These are phyloP conservation scores for Pittosporum tobira DNA, from an alignment of 129 eudicot species.

Conservation along the genomic window DNA sequence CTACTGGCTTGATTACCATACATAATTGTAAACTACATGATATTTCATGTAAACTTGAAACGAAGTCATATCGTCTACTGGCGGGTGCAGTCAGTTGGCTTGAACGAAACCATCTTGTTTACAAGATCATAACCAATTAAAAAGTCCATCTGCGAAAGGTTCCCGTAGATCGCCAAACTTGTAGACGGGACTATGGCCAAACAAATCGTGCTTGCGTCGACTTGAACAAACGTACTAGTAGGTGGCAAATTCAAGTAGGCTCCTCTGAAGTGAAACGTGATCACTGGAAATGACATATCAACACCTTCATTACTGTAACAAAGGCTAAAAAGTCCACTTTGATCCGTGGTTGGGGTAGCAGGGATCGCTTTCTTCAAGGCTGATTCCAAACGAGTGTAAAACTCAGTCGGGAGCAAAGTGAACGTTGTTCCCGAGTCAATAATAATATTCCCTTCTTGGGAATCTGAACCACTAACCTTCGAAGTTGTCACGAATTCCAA, in stretches of 20 bases:
- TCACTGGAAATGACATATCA: slow-evolving; percentile 14
- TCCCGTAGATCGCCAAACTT: slow-evolving; percentile 30
- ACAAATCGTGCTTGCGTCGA: slow-evolving; percentile 20
- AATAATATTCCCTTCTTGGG: slow-evolving; percentile 26
- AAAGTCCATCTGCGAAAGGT: slow-evolving; percentile 33
- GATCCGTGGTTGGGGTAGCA: slow-evolving; percentile 9
- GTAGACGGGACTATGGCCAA: slow-evolving; percentile 22
- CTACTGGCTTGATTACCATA: too few species aligned
- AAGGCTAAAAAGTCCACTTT: slow-evolving; percentile 10
- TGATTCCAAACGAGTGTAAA: slow-evolving; percentile 2
- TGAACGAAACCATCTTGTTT: slow-evolving; percentile 28
- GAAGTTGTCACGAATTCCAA: background rate
- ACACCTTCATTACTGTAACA: slow-evolving; percentile 22
- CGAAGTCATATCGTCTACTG: background rate
- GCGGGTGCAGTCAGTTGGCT: slow-evolving; percentile 31
- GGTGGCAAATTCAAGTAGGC: slow-evolving; percentile 26
- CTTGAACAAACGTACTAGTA: slow-evolving; percentile 19
- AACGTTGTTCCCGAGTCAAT: slow-evolving; percentile 56
- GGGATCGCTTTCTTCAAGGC: background rate
- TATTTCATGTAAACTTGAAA: too few species aligned
- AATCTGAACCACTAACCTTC: background rate
- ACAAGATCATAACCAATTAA: slow-evolving; percentile 46
- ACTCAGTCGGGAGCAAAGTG: slow-evolving; percentile 15
- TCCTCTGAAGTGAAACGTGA: slow-evolving; percentile 30
- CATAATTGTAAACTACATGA: too few species aligned